Base-by-base conservation (phyloP, 2,329 filamentous ascomycete genomes). In the Penicillium sp. region DNA sequence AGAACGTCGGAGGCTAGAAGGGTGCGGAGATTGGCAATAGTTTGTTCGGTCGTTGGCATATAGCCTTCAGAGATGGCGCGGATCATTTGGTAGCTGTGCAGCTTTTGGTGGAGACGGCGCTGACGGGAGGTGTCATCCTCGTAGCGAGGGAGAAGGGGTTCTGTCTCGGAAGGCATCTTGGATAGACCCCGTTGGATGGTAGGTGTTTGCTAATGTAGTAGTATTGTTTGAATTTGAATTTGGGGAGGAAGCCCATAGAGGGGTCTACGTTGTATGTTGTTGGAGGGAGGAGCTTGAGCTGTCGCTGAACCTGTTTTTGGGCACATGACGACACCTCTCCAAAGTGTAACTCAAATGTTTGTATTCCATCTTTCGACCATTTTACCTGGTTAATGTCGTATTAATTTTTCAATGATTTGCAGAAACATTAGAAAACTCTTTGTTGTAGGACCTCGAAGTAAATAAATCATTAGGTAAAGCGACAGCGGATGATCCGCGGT, bases 11-110 rank as follows among this genome's bases (percentile, higher is more conserved):
- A 86, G 4, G 89, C 84, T 8, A 96, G 79, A 1, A 97, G 75
- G 2, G 87, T 90, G 61, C 90, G 85, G 2, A 97, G 78, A 61
- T 95, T 91, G 69, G 87, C 78, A 65, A 94, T 88, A 62, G 82
- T 69, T 71, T 97, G 93, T 63, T 94, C 87, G 10, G 89, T 97
- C 6, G 90, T 94, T 43, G 93, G 93, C 88, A 97, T 92, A 74
- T 86, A 97, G 6, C 93, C 93, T 66, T 90, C 84, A 1, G 84
- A 83, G 9, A 97, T 72, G 51, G 93, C 93, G 49, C 89, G 84
- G 27, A 91, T 70, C 88, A 96, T 96, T 78, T 96, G 91, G 70
- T 96, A 97, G 26, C 87, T 87, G 75, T 96, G 93, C 57, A 97
- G 82, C 79, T 96, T 97, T 72, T 93, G 86, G 67, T 93, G 90